Evolutionary conservation across 2,329 filamentous ascomycete genomes (phyloP).

Genomic region (Fusarium keratoplasticum): DNA sequence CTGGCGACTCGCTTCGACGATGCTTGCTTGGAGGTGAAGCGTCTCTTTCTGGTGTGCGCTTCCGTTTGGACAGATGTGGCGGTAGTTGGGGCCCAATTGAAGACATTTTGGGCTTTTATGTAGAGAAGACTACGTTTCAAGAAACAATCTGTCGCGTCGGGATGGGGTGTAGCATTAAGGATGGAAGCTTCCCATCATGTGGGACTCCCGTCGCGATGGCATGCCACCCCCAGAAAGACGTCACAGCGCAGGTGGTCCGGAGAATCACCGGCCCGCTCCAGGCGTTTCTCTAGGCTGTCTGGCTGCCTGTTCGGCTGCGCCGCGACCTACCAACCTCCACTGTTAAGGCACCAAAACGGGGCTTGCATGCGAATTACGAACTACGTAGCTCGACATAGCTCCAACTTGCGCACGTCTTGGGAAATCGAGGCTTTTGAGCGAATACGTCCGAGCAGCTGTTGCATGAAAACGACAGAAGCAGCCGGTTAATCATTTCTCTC

Average conservation of each 20-base stretch:
- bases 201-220: slow-evolving; percentile 21
- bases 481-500: not conserved
- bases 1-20: slow-evolving; percentile 43
- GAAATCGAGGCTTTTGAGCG: slow-evolving; percentile 11
- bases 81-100: slow-evolving; percentile 79
- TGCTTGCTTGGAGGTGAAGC: slow-evolving; percentile 58
- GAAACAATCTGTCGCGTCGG: slow-evolving; percentile 14
- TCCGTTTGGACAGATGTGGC: slow-evolving; percentile 73
- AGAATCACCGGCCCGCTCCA: slow-evolving; percentile 45
- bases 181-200: slow-evolving; percentile 22
- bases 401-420: slow-evolving; percentile 34
- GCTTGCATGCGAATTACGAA: slow-evolving; percentile 40
- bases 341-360: slow-evolving; percentile 32
- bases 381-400: slow-evolving; percentile 42
- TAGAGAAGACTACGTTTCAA: not conserved
- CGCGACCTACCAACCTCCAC: slow-evolving; percentile 38
- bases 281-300: slow-evolving; percentile 3
- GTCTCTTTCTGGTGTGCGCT: slow-evolving; percentile 59
- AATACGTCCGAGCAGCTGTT: not conserved
- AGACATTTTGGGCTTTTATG: slow-evolving; percentile 62
- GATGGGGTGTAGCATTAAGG: slow-evolving; percentile 23
- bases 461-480: not conserved
- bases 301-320: slow-evolving; percentile 28
- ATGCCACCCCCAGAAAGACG: slow-evolving; percentile 38
- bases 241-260: slow-evolving; percentile 40